Evolutionary conservation across 1,139 yeast genomes (phyloP), one percentile per base, ranked within the genome.

Genomic region (Diutina mesorugosa): DNA sequence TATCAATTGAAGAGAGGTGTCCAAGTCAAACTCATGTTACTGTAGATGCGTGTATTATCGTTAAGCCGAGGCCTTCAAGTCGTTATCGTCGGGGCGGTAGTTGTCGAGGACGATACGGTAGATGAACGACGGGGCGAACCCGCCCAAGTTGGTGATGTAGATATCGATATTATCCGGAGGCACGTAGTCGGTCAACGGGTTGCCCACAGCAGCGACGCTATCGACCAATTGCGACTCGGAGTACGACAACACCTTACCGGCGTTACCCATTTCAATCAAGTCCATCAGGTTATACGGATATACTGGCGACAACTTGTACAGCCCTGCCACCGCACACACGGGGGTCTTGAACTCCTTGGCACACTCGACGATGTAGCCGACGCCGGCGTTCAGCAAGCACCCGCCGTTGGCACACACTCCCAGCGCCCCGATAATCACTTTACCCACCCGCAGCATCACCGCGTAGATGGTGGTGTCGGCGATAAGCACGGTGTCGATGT

Each of bases 401-500:
- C 99, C 98, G 58, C 99, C 99, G 67, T 95, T 93, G 57, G 96
- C 96, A 68, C 90, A 87, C 8, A 95, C 97, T 0, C 96, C 84
- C 61, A 89, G 82, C 1, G 98, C 85, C 28, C 98, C 97, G 60
- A 95, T 81, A 60, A 93, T 83, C 32, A 95, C 99, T 69, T 95
- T 95, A 55, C 98, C 97, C 2, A 95, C 99, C 61, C 97, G 77
- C 55, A 97, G 87, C 99, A 95, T 95, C 55, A 95, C 88, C 0
- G 99, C 98, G 69, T 87, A 90, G 0, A 87, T 90, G 32, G 96
- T 87, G 4, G 95, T 80, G 67, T 95, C 99, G 0, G 99, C 98
- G 55, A 95, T 88, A 57, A 95, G 80, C 2, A 90, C 87, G 1
- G 97, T 85, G 61, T 90, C 96, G 57, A 95, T 90, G 57, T 93